Percentiles rank a stretch among this genome's conserved stretches.
Conservation (phyloP, 306 rosid genomes). For the Ormosia emarginata region DNA sequence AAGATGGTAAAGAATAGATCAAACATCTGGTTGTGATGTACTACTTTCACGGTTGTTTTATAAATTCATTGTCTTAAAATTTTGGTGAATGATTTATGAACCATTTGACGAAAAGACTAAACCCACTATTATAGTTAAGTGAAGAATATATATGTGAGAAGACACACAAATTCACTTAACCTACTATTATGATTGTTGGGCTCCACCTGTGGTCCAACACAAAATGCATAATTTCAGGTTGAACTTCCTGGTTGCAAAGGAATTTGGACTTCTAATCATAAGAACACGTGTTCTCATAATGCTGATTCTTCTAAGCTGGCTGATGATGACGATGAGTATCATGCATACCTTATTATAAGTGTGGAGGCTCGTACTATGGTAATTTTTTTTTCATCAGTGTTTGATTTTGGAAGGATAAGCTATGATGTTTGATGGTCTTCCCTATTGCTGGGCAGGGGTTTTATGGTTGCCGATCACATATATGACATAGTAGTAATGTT, state of each 20-base stretch:
- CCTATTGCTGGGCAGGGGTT: not conserved
- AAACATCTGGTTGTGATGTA: too few species aligned
- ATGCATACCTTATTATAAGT: constrained; percentile 93
- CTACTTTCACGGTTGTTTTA: too few species aligned
- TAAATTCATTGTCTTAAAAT: too few species aligned
- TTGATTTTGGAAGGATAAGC: constrained; percentile 15
- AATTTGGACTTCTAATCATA: constrained; percentile 98
- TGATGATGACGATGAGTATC: constrained; percentile 82
- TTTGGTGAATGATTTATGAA: too few species aligned
- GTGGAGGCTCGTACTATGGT: constrained; percentile 98
- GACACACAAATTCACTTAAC: too few species aligned
- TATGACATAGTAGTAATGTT: not conserved
- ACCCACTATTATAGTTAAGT: too few species aligned
- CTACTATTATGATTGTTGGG: too few species aligned
- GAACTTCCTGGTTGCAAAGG: constrained; percentile 97
- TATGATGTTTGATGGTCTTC: not conserved
- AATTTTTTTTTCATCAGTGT: constrained; percentile 16
- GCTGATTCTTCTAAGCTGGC: constrained; percentile 62
- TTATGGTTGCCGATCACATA: not conserved
- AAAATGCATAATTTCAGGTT: constrained; percentile 63
- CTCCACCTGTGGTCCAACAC: too few species aligned
- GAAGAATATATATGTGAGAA: too few species aligned
- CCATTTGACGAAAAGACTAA: too few species aligned
- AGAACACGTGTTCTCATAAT: constrained; percentile 68
- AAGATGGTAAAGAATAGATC: too few species aligned